Evolutionary conservation across 805 yeast species (phyloP).

Genomic region (Starmerella tilneyi): DNA sequence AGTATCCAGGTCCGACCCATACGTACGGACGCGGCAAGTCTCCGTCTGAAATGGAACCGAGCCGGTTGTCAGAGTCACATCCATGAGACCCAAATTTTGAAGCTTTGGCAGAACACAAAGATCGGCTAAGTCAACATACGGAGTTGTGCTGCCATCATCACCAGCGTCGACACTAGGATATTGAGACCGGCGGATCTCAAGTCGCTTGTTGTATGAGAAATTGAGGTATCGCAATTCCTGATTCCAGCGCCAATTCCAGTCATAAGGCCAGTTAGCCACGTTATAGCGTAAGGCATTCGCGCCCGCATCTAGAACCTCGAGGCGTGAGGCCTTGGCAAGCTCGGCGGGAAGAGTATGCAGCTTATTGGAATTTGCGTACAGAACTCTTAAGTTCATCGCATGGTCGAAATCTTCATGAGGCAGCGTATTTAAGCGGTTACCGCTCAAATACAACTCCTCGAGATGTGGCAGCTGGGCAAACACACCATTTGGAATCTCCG

Average conservation of each 20-base stretch:
- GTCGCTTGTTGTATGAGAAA: constrained; percentile 83
- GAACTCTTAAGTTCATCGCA: constrained; percentile 45
- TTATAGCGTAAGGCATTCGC: constrained; percentile 84
- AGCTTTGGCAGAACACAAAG: constrained; percentile 65
- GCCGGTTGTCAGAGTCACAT: constrained; percentile 83
- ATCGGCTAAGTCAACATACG: constrained; percentile 38
- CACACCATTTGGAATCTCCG: constrained; percentile 73
- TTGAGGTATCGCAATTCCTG: constrained; percentile 65
- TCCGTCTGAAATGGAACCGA: constrained; percentile 80
- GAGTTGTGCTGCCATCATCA: constrained; percentile 6
- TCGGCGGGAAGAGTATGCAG: constrained; percentile 84
- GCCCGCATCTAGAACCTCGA: constrained; percentile 77
- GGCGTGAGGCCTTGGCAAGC: constrained; percentile 51
- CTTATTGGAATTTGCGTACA: constrained; percentile 74
- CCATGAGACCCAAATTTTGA: constrained; percentile 77
- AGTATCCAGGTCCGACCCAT: constrained; percentile 65
- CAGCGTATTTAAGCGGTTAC: constrained; percentile 64
- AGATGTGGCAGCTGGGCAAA: constrained; percentile 47
- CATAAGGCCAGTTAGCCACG: constrained; percentile 87
- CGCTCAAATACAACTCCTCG: constrained; percentile 64
- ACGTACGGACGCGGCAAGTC: constrained; percentile 78
- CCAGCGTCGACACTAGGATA: constrained; percentile 30
- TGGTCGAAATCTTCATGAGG: constrained; percentile 78
- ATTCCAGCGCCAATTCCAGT: constrained; percentile 96
- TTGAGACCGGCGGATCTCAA: constrained; percentile 56